Evolutionary conservation across 2,329 filamentous ascomycete species (phyloP), one percentile per base, ranked within the genome.

Genomic region (Venturia effusa): DNA sequence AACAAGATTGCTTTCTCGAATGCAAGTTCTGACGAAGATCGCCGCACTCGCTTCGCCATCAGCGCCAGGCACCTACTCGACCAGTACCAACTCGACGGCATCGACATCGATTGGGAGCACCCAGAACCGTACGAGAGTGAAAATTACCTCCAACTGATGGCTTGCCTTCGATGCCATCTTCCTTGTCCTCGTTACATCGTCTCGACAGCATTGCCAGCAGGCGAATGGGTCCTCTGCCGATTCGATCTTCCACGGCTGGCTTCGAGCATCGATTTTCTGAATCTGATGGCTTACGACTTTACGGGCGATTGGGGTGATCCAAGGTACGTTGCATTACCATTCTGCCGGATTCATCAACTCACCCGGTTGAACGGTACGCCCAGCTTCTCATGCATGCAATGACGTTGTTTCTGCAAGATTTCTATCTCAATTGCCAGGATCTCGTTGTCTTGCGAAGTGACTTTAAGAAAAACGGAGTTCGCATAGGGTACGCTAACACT

Each of bases 81-180:
- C 66, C 83, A 85, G 30, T 91, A 87, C 61, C 86, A 84, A 0
- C 80, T 90, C 11, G 86, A 90, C 71, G 88, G 88, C 30, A 87
- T 94, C 67, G 90, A 94, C 72, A 86, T 94, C 72, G 87, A 89
- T 70, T 94, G 90, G 90, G 86, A 91, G 72, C 88, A 90, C 69
- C 89, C 90, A 1, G 81, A 81, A 63, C 80, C 88, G 71, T 72
- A 79, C 1, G 78, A 84, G 62, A 89, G 88, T 30, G 77, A 80
- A 66, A 82, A 92, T 72, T 92, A 91, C 71, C 75, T 92, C 55
- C 80, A 83, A 22, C 80, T 94, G 32, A 80, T 93, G 37, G 83
- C 84, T 11, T 79, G 83, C 22, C 77, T 90, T 61, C 86, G 90
- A 65, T 76, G 84, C 64, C 81, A 85, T 64, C 79, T 93, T n/a